These are phyloP conservation scores for Ophiostoma perfectum DNA, from an alignment of 2,329 filamentous ascomycete genomes.

Conservation along the genomic window DNA sequence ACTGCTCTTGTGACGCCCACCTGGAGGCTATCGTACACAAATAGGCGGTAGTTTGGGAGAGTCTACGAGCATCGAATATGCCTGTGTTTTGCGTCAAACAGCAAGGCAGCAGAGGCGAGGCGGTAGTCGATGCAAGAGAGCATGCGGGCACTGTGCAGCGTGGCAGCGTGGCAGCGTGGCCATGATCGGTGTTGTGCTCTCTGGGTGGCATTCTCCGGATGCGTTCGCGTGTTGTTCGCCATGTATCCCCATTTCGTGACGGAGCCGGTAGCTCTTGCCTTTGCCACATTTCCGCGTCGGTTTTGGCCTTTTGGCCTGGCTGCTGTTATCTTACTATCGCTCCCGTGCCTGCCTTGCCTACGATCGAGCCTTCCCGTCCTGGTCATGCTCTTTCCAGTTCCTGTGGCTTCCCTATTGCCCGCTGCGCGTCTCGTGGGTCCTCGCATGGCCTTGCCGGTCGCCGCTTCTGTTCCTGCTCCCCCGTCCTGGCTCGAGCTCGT, in stretches of 20 bases:
- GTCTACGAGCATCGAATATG: no score
- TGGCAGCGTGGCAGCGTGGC: background rate
- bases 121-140: no score
- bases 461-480: background rate
- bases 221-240: background rate
- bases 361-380: constrained; percentile 1
- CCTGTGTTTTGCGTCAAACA: no score
- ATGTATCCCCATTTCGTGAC: constrained; percentile 3
- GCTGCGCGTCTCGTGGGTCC: background rate
- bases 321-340: background rate
- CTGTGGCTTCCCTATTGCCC: background rate
- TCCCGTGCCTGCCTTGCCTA: background rate
- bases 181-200: background rate
- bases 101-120: no score
- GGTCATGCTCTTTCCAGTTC: background rate
- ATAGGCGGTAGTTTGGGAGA: no score
- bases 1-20: constrained; percentile 32
- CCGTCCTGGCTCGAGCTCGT: no score
- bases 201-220: no score
- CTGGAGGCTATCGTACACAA: no score
- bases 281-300: background rate
- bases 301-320: background rate
- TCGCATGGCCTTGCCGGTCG: background rate
- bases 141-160: no score
- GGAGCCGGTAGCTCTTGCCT: constrained; percentile 4